These are phyloP conservation scores for Medicago arabica DNA, from an alignment of 306 rosid genomes.

Conservation along the genomic window DNA sequence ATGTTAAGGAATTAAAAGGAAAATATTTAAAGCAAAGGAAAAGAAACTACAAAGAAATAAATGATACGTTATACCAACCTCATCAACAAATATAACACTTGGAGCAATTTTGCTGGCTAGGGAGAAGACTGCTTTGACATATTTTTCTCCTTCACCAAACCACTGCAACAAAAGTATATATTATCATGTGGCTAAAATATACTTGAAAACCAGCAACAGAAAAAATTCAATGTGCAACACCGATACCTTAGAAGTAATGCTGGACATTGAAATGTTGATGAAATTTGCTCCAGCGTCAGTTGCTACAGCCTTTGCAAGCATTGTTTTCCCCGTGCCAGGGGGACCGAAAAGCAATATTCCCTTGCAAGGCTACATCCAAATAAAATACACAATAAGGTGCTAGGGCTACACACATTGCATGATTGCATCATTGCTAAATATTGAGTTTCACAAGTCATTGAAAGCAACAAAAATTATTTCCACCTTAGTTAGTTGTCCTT, in stretches of 20 bases:
- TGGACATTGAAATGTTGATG: constrained; percentile 95
- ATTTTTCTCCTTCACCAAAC: constrained; percentile 99
- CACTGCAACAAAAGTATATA: constrained; percentile 58
- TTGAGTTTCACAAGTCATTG: constrained; percentile 2
- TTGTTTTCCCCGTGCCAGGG: constrained; percentile 97
- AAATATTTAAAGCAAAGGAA: constrained; percentile 9
- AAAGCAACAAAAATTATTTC: constrained; percentile 13
- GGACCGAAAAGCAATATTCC: constrained; percentile 98
- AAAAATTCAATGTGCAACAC: constrained; percentile 3
- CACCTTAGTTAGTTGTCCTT: constrained; percentile 95
- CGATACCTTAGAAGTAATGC: constrained; percentile 90
- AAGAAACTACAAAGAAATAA: neutral
- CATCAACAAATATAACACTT: constrained; percentile 94
- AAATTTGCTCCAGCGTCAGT: constrained; percentile 99
- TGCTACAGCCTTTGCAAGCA: constrained; percentile 99
- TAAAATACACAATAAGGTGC: constrained; percentile 28
- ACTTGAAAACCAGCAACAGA: neutral
- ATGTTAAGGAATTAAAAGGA: neutral
- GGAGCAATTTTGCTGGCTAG: constrained; percentile 97
- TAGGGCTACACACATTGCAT: constrained; percentile 14
- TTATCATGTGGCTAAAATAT: constrained; percentile 28
- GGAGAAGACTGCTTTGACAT: constrained; percentile 94
- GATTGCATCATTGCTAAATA: constrained; percentile 23
- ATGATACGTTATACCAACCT: constrained; percentile 60
- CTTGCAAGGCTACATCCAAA: constrained; percentile 81